These are phyloP conservation scores for Otatea glauca DNA, from an alignment of 176 grass and related monocot genomes.

Conservation along the genomic window DNA sequence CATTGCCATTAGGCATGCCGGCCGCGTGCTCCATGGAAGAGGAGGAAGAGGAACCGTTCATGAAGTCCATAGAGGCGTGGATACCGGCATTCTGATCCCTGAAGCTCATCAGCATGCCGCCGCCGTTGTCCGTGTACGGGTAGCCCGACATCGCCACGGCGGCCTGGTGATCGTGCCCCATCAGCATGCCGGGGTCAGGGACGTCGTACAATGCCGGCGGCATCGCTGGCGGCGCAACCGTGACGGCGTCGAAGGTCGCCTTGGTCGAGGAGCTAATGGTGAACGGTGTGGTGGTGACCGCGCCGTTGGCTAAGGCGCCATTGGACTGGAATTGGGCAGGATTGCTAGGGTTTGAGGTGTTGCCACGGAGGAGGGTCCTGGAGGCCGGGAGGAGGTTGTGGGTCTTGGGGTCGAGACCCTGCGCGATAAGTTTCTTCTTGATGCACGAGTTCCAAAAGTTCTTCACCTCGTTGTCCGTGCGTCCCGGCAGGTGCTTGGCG, in stretches of 20 bases:
- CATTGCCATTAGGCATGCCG: slow-evolving; percentile 47
- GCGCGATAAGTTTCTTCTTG: slow-evolving; percentile 99
- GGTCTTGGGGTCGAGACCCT: slow-evolving; percentile 94
- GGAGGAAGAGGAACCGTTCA: slow-evolving; percentile 65
- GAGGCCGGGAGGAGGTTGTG: slow-evolving; percentile 91
- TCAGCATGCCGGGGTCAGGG: slow-evolving; percentile 37
- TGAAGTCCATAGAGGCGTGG: slow-evolving; percentile 62
- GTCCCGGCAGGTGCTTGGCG: slow-evolving; percentile 90
- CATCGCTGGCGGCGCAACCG: slow-evolving; percentile 27
- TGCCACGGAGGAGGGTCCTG: slow-evolving; percentile 48
- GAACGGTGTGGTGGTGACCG: slow-evolving; percentile 61
- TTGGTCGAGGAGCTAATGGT: slow-evolving; percentile 87
- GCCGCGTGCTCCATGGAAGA: slow-evolving; percentile 61
- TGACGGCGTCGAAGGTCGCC: slow-evolving; percentile 47
- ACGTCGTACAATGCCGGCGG: slow-evolving; percentile 48
- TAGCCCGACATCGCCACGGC: slow-evolving; percentile 47
- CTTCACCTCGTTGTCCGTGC: slow-evolving; percentile 99
- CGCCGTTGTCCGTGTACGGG: slow-evolving; percentile 53
- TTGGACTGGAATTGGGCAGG: slow-evolving; percentile 52
- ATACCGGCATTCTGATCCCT: slow-evolving; percentile 60
- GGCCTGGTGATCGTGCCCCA: slow-evolving; percentile 29
- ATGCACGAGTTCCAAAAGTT: slow-evolving; percentile 99
- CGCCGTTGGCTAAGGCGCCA: not conserved
- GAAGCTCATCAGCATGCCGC: slow-evolving; percentile 76
- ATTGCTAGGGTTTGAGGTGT: slow-evolving; percentile 46